These are phyloP conservation scores for Trametes pubescens DNA, from an alignment of 1,284 basidiomycete genomes.

Conservation along the genomic window DNA sequence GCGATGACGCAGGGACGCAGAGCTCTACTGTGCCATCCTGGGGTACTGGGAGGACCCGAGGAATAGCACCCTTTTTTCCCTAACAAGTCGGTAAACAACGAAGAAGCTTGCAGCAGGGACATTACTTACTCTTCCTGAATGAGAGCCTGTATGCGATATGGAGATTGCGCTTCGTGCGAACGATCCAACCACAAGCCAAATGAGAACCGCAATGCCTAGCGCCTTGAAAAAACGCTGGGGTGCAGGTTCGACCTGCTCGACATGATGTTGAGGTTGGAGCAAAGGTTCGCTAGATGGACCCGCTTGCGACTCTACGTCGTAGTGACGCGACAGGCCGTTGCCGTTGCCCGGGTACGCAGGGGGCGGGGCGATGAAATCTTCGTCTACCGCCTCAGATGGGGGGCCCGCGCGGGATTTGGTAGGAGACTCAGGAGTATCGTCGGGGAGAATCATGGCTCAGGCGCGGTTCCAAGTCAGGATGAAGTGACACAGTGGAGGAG, in stretches of 20 bases:
- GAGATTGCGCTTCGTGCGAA: conserved; percentile 34
- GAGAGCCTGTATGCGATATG: conserved; percentile 9
- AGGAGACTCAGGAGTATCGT: conserved; percentile 37
- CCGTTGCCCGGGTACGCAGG: conserved; percentile 35
- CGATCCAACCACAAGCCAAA: conserved; percentile 36
- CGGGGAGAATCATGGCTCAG: conserved; percentile 41
- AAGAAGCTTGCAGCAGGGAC: too few species aligned
- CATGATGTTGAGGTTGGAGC: conserved; percentile 11
- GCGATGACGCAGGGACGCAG: conserved; percentile 19
- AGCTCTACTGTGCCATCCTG: conserved; percentile 29
- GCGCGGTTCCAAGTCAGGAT: conserved; percentile 1
- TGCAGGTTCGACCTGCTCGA: conserved; percentile 30
- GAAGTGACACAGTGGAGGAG: neutral
- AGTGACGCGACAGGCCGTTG: conserved; percentile 19
- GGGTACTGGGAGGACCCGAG: conserved; percentile 3
- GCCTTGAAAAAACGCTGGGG: conserved; percentile 40
- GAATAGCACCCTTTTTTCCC: too few species aligned
- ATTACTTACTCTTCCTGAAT: conserved; percentile 2
- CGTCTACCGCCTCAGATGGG: conserved; percentile 20
- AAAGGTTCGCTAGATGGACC: conserved; percentile 13
- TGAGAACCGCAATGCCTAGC: conserved; percentile 36
- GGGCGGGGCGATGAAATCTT: conserved; percentile 26
- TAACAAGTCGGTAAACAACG: too few species aligned
- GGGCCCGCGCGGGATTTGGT: conserved; percentile 29
- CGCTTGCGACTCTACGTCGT: conserved; percentile 19